Conservation (phyloP, 345 rosid genomes). For the Populus pruinosa region DNA sequence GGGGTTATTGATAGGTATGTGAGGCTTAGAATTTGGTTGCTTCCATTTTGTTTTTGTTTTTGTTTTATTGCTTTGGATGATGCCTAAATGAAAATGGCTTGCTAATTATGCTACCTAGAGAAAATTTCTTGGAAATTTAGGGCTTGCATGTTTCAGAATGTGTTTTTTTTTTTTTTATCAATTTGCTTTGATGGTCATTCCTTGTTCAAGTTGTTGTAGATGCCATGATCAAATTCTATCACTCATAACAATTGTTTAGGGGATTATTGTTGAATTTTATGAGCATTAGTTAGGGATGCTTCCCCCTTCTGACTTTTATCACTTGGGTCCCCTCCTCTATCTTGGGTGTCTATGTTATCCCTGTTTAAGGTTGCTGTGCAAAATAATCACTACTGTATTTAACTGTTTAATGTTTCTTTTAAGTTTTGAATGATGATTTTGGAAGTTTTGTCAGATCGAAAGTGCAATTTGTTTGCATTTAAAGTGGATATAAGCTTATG, state of each 20-base stretch:
- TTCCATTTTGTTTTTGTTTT: slow-evolving; percentile 3
- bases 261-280: not conserved
- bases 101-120: not conserved
- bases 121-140: not conserved
- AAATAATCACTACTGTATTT: not conserved
- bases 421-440: not conserved
- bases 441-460: not conserved
- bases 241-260: not conserved
- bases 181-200: not conserved
- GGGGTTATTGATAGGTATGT: not conserved
- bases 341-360: not conserved
- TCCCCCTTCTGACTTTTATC: not conserved
- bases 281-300: not conserved
- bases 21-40: not conserved
- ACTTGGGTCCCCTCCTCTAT: not conserved
- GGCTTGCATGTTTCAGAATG: not conserved
- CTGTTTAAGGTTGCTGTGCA: not conserved
- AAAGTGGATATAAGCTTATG: not conserved
- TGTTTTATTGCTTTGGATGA: not conserved
- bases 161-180: not conserved
- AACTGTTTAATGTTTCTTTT: not conserved
- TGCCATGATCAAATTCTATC: not conserved
- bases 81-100: not conserved
- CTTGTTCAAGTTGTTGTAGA: not conserved
- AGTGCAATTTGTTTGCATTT: not conserved